These are phyloP conservation scores for Naganishia friedmannii DNA, from an alignment of 768 basidiomycete species.

Conservation along the genomic window DNA sequence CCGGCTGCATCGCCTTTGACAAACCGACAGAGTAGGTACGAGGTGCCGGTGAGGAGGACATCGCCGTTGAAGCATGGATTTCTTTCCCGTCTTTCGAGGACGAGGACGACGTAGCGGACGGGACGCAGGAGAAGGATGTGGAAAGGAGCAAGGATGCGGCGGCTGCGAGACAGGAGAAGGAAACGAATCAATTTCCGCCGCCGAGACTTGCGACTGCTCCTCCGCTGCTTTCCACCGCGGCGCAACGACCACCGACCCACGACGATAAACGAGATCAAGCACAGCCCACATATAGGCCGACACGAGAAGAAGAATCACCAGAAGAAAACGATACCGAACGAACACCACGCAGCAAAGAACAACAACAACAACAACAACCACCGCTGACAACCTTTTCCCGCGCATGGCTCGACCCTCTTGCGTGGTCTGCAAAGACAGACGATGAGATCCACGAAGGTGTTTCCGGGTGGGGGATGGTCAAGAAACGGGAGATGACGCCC, in stretches of 20 bases:
- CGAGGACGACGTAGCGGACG: not conserved
- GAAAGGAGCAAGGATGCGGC: not conserved
- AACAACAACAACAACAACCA: not conserved
- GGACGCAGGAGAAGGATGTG: not conserved
- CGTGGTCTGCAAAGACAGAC: not conserved
- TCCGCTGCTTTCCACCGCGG: too few relatives aligned
- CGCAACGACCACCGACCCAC: too few relatives aligned
- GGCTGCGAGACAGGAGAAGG: not conserved
- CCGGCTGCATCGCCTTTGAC: not conserved
- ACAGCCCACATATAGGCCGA: too few relatives aligned
- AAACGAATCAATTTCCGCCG: not conserved
- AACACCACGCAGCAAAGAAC: not conserved
- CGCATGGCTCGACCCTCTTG: not conserved
- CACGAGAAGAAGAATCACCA: not conserved
- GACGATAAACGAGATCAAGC: too few relatives aligned
- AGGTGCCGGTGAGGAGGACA: not conserved
- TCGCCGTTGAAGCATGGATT: not conserved
- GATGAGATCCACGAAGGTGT: not conserved
- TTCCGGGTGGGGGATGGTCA: not conserved
- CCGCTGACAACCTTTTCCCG: slow-evolving; percentile 17
- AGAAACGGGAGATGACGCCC: slow-evolving; percentile 24
- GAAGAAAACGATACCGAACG: not conserved
- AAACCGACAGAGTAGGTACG: not conserved
- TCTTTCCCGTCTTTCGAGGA: not conserved
- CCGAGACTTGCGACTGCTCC: not conserved